A percentile compares a stretch with the other conserved stretches of the same genome.
phyloP scores from a whole-genome alignment of 23 red algal species.

The Pyropia yezoensis region DNA sequence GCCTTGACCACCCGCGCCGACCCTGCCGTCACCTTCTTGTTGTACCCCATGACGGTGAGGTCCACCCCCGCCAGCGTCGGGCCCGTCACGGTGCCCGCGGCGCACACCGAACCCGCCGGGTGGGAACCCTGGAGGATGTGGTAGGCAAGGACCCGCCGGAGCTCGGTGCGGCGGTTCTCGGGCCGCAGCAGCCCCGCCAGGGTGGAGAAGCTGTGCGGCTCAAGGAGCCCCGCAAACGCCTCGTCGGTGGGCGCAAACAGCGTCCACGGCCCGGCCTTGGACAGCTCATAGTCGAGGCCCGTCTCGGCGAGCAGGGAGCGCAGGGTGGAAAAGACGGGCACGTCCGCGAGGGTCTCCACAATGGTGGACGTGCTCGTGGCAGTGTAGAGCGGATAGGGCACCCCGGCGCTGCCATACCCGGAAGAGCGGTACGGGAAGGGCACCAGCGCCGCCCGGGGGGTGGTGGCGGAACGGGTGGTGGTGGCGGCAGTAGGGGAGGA shows the following conservation, averaged over 20 bases:
- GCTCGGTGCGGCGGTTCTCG: constrained; percentile 34
- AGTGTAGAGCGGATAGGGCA: constrained; percentile 30
- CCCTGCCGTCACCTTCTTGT: constrained; percentile 54
- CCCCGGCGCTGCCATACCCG: constrained; percentile 51
- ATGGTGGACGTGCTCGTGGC: constrained; percentile 23
- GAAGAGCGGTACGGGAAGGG: constrained; percentile 40
- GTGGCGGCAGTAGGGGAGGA: no score
- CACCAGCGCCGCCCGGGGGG: constrained; percentile 15
- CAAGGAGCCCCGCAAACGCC: constrained; percentile 38
- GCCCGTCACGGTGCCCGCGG: constrained; percentile 6
- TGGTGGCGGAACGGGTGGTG: not conserved
- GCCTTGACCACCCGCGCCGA: constrained; percentile 37
- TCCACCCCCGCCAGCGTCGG: constrained; percentile 26
- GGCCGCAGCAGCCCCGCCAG: constrained; percentile 34
- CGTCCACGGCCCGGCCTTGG: constrained; percentile 46
- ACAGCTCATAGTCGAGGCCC: constrained; percentile 41
- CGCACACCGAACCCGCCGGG: constrained; percentile 4
- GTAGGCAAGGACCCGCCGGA: constrained; percentile 34
- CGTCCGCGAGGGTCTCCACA: constrained; percentile 30
- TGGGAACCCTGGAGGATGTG: constrained; percentile 27
- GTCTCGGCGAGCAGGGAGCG: constrained; percentile 30
- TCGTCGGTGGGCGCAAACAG: constrained; percentile 47
- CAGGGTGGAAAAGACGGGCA: constrained; percentile 41
- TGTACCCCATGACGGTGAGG: constrained; percentile 25
- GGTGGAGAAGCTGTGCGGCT: constrained; percentile 35